Evolutionary conservation across 257 asterid species (phyloP), one percentile per base, ranked within the genome.

Genomic region (Scutellaria barbata): DNA sequence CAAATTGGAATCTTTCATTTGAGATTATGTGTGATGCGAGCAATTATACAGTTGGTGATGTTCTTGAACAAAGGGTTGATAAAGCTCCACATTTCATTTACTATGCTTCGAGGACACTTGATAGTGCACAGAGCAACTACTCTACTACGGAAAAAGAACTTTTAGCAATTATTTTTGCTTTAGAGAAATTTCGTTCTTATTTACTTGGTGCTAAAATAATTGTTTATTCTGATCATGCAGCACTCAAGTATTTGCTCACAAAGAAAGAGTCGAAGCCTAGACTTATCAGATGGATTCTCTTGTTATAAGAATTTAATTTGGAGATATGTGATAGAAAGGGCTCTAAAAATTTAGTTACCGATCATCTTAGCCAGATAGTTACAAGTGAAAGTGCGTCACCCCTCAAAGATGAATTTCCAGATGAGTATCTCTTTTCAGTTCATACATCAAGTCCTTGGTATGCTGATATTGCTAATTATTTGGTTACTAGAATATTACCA

Each of bases 1-100:
- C 35, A 30, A 30, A 30, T 4, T 30, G 35, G 5, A 30, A 30
- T 30, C 35, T 30, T 30, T 5, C 2, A 30, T 30, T 30, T n/a
- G 68, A 62, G 42, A 16, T 62, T 8, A 62, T 62, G 52, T 41
- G 68, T 43, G 33, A 62, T 62, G 68, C 52, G 14, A 62, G 52
- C 1, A 62, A 62, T 30, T 30, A 30, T 30, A 5, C 35, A 30
- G 35, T 30, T 30, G 35, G 35, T 3, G 5, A 0, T 30, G 33
- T 62, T 7, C 50, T 62, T 39, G 35, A n/a, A 39, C 5, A 30
- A 30, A 30, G 35, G 3, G 4, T 30, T 30, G 35, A 30, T 7
- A 39, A 16, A n/a, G 6, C 22, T 16, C 13, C 7, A 11, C 68
- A 62, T 43, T 35, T 62, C 30, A 62, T 47, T 1, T 47, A 47